These are phyloP conservation scores for Plectosphaerella cucumerina DNA, from an alignment of 2,329 filamentous ascomycete species.

Conservation along the genomic window DNA sequence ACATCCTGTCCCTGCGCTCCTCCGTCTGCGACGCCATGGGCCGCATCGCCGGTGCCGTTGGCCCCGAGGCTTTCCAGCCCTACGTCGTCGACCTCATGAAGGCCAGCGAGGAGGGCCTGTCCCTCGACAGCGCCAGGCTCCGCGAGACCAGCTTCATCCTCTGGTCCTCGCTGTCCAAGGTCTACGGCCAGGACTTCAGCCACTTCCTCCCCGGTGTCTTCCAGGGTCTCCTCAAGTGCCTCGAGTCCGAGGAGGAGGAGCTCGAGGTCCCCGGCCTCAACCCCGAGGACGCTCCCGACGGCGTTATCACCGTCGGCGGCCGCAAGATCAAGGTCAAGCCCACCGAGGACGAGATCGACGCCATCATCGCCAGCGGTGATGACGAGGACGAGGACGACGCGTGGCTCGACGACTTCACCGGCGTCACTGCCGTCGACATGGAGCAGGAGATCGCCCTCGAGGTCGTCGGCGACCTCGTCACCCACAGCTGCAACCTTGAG, in stretches of 20 bases:
- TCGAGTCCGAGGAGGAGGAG: slow-evolving; percentile 87
- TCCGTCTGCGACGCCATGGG: slow-evolving; percentile 91
- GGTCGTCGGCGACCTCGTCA: slow-evolving; percentile 88
- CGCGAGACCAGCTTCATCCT: slow-evolving; percentile 97
- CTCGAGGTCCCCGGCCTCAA: slow-evolving; percentile 74
- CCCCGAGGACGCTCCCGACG: slow-evolving; percentile 36
- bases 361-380: slow-evolving; percentile 52
- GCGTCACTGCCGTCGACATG: slow-evolving; percentile 82
- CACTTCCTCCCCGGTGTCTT: slow-evolving; percentile 76
- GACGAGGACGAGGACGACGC: slow-evolving; percentile 74
- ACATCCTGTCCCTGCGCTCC: slow-evolving; percentile 84
- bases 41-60: slow-evolving; percentile 86
- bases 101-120: slow-evolving; percentile 84
- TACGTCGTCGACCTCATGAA: slow-evolving; percentile 89
- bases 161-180: slow-evolving; percentile 91
- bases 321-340: slow-evolving; percentile 79
- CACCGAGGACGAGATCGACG: slow-evolving; percentile 49
- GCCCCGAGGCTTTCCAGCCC: slow-evolving; percentile 79
- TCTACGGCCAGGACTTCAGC: slow-evolving; percentile 81
- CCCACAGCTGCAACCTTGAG: slow-evolving; percentile 75
- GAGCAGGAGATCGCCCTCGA: slow-evolving; percentile 98
- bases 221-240: slow-evolving; percentile 74
- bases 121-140: slow-evolving; percentile 83
- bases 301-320: slow-evolving; percentile 73
- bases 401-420: slow-evolving; percentile 78